phyloP scores from a whole-genome alignment of 108 stramenopile genomes.

The Cyclotella cryptica region DNA sequence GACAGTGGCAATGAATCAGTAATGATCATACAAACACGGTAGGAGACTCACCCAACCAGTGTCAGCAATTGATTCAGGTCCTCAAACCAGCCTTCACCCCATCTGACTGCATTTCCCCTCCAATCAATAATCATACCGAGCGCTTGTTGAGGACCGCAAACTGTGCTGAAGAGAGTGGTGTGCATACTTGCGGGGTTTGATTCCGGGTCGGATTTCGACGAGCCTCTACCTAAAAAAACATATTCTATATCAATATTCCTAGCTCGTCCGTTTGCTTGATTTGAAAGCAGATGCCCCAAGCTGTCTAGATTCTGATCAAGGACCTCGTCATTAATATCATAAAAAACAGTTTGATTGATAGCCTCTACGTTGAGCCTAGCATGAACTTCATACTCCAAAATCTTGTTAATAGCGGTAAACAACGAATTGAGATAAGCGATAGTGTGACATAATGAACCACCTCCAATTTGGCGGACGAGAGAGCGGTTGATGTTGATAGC shows the following conservation, averaged over 20 bases:
- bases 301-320: not conserved
- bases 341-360: not conserved
- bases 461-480: not conserved
- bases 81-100: not conserved
- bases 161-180: not conserved
- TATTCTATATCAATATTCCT: not conserved
- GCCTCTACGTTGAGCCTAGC: not conserved
- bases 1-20: not conserved
- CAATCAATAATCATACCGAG: not conserved
- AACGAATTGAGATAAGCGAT: not conserved
- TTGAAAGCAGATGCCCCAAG: not conserved
- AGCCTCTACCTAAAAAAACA: not conserved
- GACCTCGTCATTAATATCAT: not conserved
- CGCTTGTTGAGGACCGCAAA: not conserved
- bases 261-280: not conserved
- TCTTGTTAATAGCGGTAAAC: not conserved
- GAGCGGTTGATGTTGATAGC: not conserved
- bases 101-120: not conserved
- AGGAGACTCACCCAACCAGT: not conserved
- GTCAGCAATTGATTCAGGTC: not conserved
- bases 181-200: not conserved
- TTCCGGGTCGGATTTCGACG: not conserved
- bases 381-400: not conserved
- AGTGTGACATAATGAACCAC: not conserved
- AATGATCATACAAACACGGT: not conserved